A percentile compares a stretch with the other conserved stretches of the same genome.
Conservation (phyloP, 2,329 filamentous ascomycete genomes). For the Phaeosphaeria sp. region DNA sequence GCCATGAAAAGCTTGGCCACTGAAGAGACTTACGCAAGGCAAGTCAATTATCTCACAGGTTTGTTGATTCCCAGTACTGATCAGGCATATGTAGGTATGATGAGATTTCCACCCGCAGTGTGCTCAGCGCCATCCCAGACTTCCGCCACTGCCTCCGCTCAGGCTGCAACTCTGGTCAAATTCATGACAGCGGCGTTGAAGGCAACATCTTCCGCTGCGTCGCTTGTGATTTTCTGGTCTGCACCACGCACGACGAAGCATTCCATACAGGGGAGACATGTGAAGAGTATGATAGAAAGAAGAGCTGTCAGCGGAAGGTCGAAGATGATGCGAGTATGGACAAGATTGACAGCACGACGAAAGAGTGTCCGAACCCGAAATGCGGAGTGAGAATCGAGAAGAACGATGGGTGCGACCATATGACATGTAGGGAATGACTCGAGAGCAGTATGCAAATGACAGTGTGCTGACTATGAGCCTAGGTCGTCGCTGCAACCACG, state of each 20-base stretch:
- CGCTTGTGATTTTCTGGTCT: conserved; percentile 41
- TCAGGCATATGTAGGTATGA: conserved; percentile 30
- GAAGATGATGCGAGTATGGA: conserved; percentile 25
- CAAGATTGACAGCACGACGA: conserved; percentile 34
- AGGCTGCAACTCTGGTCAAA: conserved; percentile 58
- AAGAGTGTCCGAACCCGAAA: conserved; percentile 19
- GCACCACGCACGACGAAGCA: conserved; percentile 34
- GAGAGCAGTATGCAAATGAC: too few relatives aligned
- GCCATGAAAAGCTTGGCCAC: background rate
- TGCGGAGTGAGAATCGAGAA: conserved; percentile 48
- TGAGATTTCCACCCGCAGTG: conserved; percentile 49
- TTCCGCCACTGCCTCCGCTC: background rate
- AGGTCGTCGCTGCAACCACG: conserved; percentile 30
- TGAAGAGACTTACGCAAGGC: background rate
- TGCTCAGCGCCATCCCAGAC: conserved; percentile 46
- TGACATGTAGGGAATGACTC: conserved; percentile 26
- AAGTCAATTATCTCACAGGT: background rate
- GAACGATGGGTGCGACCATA: conserved; percentile 47
- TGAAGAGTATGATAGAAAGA: conserved; percentile 39
- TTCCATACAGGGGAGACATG: conserved; percentile 49
- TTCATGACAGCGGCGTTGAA: conserved; percentile 60
- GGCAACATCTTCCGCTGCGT: conserved; percentile 51
- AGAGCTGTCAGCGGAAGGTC: conserved; percentile 12
- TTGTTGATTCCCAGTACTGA: background rate
- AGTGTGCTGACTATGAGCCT: background rate